Evolutionary conservation across 2,329 filamentous ascomycete genomes (phyloP), one percentile per base, ranked within the genome.

Genomic region (Cladophialophora bantiana): DNA sequence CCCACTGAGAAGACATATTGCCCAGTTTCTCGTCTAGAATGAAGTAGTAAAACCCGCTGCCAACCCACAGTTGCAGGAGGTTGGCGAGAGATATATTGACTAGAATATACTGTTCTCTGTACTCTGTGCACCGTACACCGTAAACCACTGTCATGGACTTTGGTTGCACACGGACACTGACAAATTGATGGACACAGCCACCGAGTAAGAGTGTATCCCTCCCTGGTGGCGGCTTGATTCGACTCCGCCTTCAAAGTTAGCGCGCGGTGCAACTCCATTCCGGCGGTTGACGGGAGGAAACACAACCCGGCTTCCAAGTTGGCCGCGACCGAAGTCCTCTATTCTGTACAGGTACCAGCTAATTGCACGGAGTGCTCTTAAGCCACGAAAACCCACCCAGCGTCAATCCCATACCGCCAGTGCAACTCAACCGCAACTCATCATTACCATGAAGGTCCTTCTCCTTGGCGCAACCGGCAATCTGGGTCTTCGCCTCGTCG

Each of bases 401-500:
- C 20, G 13, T 53, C 20, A n/a, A 53, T 18, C 15, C 13, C 40
- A 42, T 60, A 32, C 42, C 40, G 12, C 45, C 31, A n/a, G 40
- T 36, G 18, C 58, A 52, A 60, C 45, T 52, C 58, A 60, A 60
- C 58, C 18, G n/a, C 42, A 12, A 42, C 10, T n/a, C 40, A 57
- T 54, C 56, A 64, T 40, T 54, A 73, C 48, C 15, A 82, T 82
- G 78, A 77, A 77, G 59, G 78, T 80, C 65, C 75, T 81, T 57
- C 74, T 81, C 38, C 70, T 82, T 45, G 79, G 78, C 32, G 76
- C 75, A 72, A 81, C 77, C 31, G 79, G 78, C 10, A 79, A 79
- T 52, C 67, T 81, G 13, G 79, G 79, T 32, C 58, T 72, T 56
- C 77, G 79, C 63, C 75, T 77, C 20, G 71, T 80, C 53, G 66